Evolutionary conservation across 2,329 filamentous ascomycete genomes (phyloP).

Genomic region (Fusarium mundagurra): DNA sequence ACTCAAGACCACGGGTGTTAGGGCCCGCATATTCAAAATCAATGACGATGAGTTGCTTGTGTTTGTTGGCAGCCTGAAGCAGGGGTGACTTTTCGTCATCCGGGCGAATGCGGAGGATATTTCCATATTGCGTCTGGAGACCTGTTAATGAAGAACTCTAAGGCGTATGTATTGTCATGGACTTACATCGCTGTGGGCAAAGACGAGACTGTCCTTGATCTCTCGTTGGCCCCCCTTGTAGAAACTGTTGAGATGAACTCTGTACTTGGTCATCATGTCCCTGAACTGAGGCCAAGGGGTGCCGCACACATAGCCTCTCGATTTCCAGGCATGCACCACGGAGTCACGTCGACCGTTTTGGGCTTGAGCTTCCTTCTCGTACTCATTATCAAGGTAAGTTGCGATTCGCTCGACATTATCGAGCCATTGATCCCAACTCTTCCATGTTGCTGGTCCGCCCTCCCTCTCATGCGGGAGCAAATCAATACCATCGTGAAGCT

Average conservation of each 20-base stretch:
- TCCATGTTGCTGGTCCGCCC: slow-evolving; percentile 84
- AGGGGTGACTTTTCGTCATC: slow-evolving; percentile 84
- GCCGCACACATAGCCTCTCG: slow-evolving; percentile 81
- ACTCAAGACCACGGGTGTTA: slow-evolving; percentile 87
- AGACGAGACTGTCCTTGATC: slow-evolving; percentile 81
- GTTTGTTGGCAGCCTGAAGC: slow-evolving; percentile 87
- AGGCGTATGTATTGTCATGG: neutral
- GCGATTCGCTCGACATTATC: slow-evolving; percentile 70
- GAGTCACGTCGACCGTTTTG: slow-evolving; percentile 35
- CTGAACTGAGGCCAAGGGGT: slow-evolving; percentile 84
- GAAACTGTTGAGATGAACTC: slow-evolving; percentile 74
- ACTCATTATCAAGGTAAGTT: slow-evolving; percentile 66
- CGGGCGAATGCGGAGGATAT: slow-evolving; percentile 80
- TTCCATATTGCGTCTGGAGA: slow-evolving; percentile 92
- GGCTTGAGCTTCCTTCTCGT: slow-evolving; percentile 54
- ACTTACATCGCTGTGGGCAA: slow-evolving; percentile 96
- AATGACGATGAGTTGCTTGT: slow-evolving; percentile 96
- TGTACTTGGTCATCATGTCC: slow-evolving; percentile 78
- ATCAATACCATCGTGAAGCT: slow-evolving; percentile 93
- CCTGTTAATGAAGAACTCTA: slow-evolving; percentile 12
- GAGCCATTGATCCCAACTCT: slow-evolving; percentile 95
- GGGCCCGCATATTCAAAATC: slow-evolving; percentile 98
- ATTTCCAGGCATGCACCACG: slow-evolving; percentile 67
- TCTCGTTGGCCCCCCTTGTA: slow-evolving; percentile 71
- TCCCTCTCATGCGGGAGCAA: slow-evolving; percentile 81